Percentiles rank a stretch among this genome's conserved stretches.
Conservation (phyloP, 148 eudicot species). For the Vaccinium macrocarpon region DNA sequence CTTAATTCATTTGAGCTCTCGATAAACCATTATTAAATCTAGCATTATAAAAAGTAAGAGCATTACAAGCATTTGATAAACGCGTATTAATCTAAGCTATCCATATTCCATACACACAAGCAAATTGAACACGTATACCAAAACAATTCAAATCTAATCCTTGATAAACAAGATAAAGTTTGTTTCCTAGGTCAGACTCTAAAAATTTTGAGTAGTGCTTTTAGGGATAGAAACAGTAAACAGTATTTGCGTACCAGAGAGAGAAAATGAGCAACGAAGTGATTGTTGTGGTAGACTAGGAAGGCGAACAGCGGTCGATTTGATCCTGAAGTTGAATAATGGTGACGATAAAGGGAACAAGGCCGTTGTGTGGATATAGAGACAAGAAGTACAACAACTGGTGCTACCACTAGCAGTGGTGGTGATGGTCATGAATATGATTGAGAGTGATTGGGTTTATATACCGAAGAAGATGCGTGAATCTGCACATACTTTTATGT, state of each 20-base stretch:
- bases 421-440: neutral
- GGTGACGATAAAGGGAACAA: neutral
- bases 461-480: too few species aligned
- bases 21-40: neutral
- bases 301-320: neutral
- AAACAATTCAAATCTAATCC: neutral
- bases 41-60: neutral
- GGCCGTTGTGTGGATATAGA: neutral
- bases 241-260: conserved; percentile 7
- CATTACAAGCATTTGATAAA: too few species aligned
- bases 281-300: neutral
- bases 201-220: neutral
- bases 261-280: neutral
- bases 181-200: neutral
- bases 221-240: neutral
- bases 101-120: neutral
- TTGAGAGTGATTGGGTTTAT: neutral
- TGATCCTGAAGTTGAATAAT: neutral
- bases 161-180: neutral
- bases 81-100: neutral
- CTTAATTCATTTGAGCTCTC: neutral
- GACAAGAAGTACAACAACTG: neutral
- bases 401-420: neutral
- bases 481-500: too few species aligned
- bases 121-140: neutral